Base-by-base conservation (phyloP, 2,329 filamentous ascomycete genomes). In the Cladosporium colombiae region DNA sequence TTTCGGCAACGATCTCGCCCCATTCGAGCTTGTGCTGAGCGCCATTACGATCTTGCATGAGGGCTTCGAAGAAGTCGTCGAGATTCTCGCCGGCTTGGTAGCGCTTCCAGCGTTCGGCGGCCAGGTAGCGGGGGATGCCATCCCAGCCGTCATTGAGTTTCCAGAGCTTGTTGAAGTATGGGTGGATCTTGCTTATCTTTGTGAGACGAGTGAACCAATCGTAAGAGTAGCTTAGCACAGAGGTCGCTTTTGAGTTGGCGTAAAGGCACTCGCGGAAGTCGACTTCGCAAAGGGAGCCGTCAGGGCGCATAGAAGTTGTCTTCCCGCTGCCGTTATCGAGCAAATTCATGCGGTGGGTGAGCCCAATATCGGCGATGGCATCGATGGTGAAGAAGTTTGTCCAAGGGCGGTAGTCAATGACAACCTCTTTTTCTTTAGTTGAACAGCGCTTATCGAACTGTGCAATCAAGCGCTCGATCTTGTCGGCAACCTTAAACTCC, bases 1-100 rank as follows among this genome's bases (percentile, higher is more conserved):
- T 79, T 70, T 88, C 85, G 14, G 85, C 84, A 0, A 85, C 80
- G 8, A 87, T 82, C 73, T 88, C 86, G 27, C 85, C 85, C 80
- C 80, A 85, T 66, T 86, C 83, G 1, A 88, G 80, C 44, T 80
- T 80, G 62, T 82, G 78, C 0, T 79, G 73, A 8, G 74, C 72
- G 0, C 81, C 80, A 46, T 80, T 79, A 67, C 81, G 82, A 67
- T 81, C 80, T 56, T 83, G 82, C 82, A 88, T 85, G 5, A 88
- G 72, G 0, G 80, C 79, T 62, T 82, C 78, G 77, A 88, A 87
- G 74, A 88, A 87, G 69, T 88, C 86, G 53, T 85, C 81, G 0
- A 87, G 78, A 67, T 83, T 83, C 73, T 88, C 85, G 27, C 85
- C 85, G 0, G 75, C 76, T 25, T 80, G 72, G 68, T 85, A 83